Evolutionary conservation across 2,329 filamentous ascomycete species (phyloP).

Genomic region (Rhynchosporium agropyri): DNA sequence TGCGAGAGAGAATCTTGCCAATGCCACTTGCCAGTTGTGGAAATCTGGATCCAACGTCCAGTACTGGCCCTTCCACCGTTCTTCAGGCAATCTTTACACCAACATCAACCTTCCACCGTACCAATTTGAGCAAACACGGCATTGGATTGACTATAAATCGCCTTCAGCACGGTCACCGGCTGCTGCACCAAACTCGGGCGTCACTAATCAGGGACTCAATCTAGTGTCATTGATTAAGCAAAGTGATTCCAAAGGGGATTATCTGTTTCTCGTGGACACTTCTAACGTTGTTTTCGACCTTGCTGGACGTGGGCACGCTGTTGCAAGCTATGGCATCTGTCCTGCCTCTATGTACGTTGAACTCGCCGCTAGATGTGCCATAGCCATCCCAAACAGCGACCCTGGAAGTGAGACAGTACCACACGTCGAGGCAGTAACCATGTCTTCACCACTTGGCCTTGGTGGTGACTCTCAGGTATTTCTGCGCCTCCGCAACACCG

Average conservation of each 20-base stretch:
- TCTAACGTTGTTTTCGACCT: background rate
- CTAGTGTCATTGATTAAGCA: background rate
- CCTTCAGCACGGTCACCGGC: background rate
- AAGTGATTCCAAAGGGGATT: background rate
- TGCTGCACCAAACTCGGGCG: background rate
- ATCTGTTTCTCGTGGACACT: background rate
- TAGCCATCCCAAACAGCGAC: background rate
- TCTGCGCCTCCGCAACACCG: too few relatives aligned
- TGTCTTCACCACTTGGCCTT: too few relatives aligned
- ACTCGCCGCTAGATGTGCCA: background rate
- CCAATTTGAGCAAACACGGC: slow-evolving; percentile 6
- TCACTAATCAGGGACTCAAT: background rate
- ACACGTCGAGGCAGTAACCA: too few relatives aligned
- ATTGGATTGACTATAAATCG: slow-evolving; percentile 11
- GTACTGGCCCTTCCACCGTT: background rate
- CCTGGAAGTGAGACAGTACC: background rate
- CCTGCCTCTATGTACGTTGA: background rate
- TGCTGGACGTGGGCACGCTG: background rate
- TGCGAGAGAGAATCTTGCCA: background rate
- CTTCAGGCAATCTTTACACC: background rate
- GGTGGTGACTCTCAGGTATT: background rate
- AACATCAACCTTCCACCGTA: slow-evolving; percentile 2
- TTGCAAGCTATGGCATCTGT: background rate
- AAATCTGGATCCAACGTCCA: background rate
- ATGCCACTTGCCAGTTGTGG: background rate